Percentiles rank a stretch among this genome's conserved stretches.
Evolutionary conservation across 768 basidiomycete species (phyloP).

Genomic region (Pulveroboletus sp.): DNA sequence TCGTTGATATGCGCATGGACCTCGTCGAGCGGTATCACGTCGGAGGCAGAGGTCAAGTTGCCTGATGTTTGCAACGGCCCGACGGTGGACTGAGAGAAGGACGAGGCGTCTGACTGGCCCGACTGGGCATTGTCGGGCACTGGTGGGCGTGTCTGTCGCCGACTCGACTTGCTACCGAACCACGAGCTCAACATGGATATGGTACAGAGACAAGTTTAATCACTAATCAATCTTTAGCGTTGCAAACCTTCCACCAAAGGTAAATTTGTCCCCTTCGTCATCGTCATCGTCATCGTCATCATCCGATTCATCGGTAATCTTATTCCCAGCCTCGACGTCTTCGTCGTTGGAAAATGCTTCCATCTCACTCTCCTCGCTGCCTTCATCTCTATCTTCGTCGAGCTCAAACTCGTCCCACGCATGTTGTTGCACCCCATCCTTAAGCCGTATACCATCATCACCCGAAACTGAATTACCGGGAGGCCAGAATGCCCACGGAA

Average conservation of each 20-base stretch:
- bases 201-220: conserved; percentile 6
- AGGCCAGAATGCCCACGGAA: conserved; percentile 88
- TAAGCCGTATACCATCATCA: conserved; percentile 59
- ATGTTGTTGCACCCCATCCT: conserved; percentile 24
- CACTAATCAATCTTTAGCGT: conserved; percentile 29
- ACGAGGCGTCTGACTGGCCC: conserved; percentile 10
- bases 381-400: conserved; percentile 24
- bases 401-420: conserved; percentile 22
- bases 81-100: conserved; percentile 17
- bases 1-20: conserved; percentile 24
- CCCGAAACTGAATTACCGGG: conserved; percentile 39
- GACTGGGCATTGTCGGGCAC: neutral
- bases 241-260: conserved; percentile 22
- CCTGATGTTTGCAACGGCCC: conserved; percentile 10
- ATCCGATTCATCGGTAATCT: conserved; percentile 13
- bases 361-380: conserved; percentile 20
- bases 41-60: conserved; percentile 17
- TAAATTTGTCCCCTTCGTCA: conserved; percentile 5
- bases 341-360: conserved; percentile 13
- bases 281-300: conserved; percentile 14
- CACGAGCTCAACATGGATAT: conserved; percentile 28
- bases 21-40: conserved; percentile 21
- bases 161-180: conserved; percentile 30
- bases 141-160: conserved; percentile 12
- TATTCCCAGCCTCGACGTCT: neutral